Conservation (phyloP, 2,329 filamentous ascomycete species). For the Truncatella angustata region DNA sequence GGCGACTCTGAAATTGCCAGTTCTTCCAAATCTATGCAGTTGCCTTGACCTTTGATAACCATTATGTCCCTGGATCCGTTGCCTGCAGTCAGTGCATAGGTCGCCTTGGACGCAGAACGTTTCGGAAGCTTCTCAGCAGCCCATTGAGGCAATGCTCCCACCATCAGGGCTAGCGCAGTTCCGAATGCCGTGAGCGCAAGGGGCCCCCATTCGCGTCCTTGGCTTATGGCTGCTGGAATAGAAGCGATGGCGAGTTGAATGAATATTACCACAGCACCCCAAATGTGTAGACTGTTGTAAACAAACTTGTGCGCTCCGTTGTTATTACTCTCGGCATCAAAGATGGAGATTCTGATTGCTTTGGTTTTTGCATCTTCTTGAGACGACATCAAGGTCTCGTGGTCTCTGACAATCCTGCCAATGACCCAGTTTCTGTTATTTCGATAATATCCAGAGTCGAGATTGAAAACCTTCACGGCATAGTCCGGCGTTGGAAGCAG, state of each 20-base stretch:
- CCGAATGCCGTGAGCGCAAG: conserved; percentile 12
- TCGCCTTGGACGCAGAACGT: conserved; percentile 4
- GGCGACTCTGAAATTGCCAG: conserved; percentile 1
- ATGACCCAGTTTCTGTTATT: conserved; percentile 13
- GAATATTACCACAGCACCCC: conserved; percentile 7
- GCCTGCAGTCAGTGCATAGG: conserved; percentile 12
- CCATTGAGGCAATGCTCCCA: conserved; percentile 19
- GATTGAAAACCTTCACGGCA: conserved; percentile 21
- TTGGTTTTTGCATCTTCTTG: background rate
- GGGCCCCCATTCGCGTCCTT: conserved; percentile 15
- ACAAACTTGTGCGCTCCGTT: background rate
- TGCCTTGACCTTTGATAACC: conserved; percentile 9
- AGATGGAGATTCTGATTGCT: background rate
- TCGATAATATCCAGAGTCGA: conserved; percentile 16
- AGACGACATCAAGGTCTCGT: background rate
- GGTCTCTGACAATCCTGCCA: conserved; percentile 13
- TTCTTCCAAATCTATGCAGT: conserved; percentile 13
- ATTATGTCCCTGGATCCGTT: conserved; percentile 17
- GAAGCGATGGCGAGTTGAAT: conserved; percentile 14
- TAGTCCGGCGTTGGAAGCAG: conserved; percentile 17
- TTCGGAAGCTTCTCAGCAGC: conserved; percentile 17
- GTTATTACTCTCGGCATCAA: background rate
- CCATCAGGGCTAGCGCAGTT: conserved; percentile 8
- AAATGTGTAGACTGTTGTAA: background rate
- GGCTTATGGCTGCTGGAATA: conserved; percentile 12